These are phyloP conservation scores for Trichoderma harzianum DNA, from an alignment of 2,329 filamentous ascomycete species.

Conservation along the genomic window DNA sequence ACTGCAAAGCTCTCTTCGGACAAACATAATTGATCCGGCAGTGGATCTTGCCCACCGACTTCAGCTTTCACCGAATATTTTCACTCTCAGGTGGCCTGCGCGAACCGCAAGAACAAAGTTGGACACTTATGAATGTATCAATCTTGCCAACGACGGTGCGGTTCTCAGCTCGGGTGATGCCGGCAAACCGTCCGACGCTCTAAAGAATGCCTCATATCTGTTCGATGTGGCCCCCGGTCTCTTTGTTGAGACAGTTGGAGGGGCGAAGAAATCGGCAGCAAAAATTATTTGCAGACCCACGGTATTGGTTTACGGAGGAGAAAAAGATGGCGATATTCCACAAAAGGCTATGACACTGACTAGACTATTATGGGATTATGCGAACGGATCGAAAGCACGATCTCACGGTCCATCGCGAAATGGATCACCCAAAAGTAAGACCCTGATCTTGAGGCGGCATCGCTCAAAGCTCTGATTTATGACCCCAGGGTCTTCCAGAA, in stretches of 20 bases:
- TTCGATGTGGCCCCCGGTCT: conserved; percentile 38
- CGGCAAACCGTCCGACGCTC: conserved; percentile 27
- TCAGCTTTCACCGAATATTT: conserved; percentile 35
- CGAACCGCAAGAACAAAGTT: conserved; percentile 34
- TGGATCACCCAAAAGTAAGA: conserved; percentile 30
- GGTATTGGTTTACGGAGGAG: conserved; percentile 32
- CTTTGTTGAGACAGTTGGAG: conserved; percentile 36
- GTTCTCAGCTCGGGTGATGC: conserved; percentile 31
- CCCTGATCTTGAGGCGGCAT: conserved; percentile 14
- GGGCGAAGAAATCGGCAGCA: conserved; percentile 31
- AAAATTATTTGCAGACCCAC: conserved; percentile 35
- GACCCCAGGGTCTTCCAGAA: conserved; percentile 23
- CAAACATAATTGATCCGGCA: conserved; percentile 35
- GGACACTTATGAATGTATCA: conserved; percentile 37
- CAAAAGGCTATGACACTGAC: conserved; percentile 32
- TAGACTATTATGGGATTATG: conserved; percentile 34
- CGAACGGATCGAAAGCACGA: conserved; percentile 21
- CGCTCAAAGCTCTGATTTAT: conserved; percentile 29
- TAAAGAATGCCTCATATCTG: conserved; percentile 33
- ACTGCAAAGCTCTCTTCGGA: conserved; percentile 33
- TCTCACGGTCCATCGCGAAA: conserved; percentile 15
- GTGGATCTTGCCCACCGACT: conserved; percentile 36
- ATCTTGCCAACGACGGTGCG: conserved; percentile 33
- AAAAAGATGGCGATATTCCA: conserved; percentile 24
- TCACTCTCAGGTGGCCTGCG: conserved; percentile 38